Conservation (phyloP, 306 rosid genomes). For the Sindora glabra region DNA sequence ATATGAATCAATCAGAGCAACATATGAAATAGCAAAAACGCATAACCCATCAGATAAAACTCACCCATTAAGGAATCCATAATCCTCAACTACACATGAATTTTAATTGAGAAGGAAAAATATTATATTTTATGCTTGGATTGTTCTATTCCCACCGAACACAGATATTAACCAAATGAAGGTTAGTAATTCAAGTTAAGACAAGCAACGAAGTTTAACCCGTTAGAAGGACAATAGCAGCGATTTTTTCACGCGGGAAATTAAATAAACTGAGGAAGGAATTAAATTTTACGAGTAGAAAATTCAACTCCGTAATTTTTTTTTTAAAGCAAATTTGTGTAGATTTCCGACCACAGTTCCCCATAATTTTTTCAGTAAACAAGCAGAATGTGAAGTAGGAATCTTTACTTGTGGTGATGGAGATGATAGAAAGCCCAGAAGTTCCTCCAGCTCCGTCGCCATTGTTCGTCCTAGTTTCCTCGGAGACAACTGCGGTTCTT, state of each 20-base stretch:
- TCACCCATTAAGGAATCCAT: neutral
- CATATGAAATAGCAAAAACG: neutral
- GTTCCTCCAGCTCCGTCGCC: slow-evolving; percentile 91
- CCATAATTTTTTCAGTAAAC: neutral
- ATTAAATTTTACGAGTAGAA: too few relatives aligned
- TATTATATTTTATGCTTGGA: too few relatives aligned
- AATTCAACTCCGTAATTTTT: too few relatives aligned
- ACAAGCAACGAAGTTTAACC: neutral
- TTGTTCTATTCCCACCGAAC: neutral
- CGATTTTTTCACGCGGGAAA: too few relatives aligned
- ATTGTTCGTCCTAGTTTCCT: slow-evolving; percentile 16
- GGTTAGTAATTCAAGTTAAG: neutral
- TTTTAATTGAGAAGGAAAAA: too few relatives aligned
- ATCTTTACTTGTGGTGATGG: slow-evolving; percentile 66
- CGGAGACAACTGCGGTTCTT: neutral
- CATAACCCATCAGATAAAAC: neutral
- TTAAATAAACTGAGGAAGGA: too few relatives aligned
- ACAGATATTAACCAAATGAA: neutral
- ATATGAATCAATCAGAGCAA: neutral
- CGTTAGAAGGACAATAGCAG: neutral
- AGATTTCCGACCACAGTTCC: neutral
- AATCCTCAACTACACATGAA: neutral
- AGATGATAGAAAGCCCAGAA: slow-evolving; percentile 60
- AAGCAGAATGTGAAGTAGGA: neutral
- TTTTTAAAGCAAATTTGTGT: neutral